Percentiles rank a stretch among this genome's conserved stretches.
Conservation (phyloP, 2,329 filamentous ascomycete genomes). For the Grosmannia penicillata region DNA sequence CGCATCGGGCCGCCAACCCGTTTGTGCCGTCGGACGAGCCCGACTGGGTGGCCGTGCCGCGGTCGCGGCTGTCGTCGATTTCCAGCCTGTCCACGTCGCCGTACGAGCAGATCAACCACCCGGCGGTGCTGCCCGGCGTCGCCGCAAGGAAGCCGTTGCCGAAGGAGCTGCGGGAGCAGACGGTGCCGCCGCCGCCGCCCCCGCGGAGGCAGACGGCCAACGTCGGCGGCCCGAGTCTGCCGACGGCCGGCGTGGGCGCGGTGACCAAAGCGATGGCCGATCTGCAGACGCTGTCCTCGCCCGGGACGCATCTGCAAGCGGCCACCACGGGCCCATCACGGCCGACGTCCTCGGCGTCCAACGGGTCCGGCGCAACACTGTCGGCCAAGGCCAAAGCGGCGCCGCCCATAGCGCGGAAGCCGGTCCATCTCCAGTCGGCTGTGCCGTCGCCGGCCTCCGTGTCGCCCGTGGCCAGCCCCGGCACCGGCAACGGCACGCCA, state of each 20-base stretch:
- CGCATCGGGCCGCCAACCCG: constrained; percentile 63
- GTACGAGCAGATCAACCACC: constrained; percentile 41
- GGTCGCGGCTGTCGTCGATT: constrained; percentile 37
- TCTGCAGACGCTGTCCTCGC: constrained; percentile 2
- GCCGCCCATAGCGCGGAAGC: constrained; percentile 50
- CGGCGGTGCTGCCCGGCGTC: constrained; percentile 26
- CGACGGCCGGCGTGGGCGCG: constrained; percentile 5
- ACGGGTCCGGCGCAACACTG: constrained; percentile 17
- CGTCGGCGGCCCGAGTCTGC: constrained; percentile 4
- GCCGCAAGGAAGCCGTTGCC: constrained; percentile 25
- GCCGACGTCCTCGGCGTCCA: constrained; percentile 15
- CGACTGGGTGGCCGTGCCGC: constrained; percentile 64
- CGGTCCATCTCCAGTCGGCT: constrained; percentile 32
- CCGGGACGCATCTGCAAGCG: background rate
- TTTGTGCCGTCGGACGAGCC: constrained; percentile 60
- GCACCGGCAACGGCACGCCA: background rate
- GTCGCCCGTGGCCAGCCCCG: background rate
- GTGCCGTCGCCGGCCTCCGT: constrained; percentile 14
- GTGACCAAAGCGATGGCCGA: constrained; percentile 8
- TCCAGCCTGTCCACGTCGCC: constrained; percentile 45
- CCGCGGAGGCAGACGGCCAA: constrained; percentile 10
- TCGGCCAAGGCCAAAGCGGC: constrained; percentile 21
- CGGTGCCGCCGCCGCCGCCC: constrained; percentile 25
- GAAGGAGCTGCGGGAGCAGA: constrained; percentile 15
- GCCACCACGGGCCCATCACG: constrained; percentile 8